These are phyloP conservation scores for Aspergillus arachidicola DNA, from an alignment of 2,329 filamentous ascomycete genomes.

Conservation along the genomic window DNA sequence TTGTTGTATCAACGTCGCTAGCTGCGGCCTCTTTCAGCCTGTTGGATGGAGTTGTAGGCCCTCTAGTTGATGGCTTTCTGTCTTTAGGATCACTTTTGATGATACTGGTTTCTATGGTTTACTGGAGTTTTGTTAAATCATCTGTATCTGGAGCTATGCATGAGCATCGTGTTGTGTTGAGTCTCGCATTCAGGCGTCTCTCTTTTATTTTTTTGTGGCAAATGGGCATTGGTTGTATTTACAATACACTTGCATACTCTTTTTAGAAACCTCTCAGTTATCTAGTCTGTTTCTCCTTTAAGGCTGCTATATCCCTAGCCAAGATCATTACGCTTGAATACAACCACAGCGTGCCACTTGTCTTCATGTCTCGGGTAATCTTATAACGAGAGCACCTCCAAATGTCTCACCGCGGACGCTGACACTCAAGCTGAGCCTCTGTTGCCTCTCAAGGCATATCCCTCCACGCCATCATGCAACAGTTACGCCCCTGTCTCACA, in stretches of 20 bases:
- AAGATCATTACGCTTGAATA: neutral
- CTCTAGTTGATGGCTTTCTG: neutral
- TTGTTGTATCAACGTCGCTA: conserved; percentile 3
- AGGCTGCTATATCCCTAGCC: neutral
- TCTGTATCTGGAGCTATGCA: neutral
- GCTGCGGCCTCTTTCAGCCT: conserved; percentile 2
- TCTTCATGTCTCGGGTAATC: neutral
- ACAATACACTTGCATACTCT: neutral
- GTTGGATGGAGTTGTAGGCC: conserved; percentile 5
- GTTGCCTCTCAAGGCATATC: neutral
- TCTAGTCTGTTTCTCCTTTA: neutral
- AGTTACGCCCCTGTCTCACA: neutral
- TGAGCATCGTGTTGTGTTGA: neutral
- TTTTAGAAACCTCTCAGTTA: neutral
- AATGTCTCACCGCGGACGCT: neutral
- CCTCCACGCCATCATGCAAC: neutral
- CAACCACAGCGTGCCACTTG: neutral
- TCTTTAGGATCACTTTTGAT: neutral
- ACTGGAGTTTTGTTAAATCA: neutral
- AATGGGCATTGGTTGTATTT: neutral
- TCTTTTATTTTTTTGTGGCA: neutral
- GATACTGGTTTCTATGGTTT: neutral
- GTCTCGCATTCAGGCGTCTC: neutral
- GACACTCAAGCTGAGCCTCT: neutral
- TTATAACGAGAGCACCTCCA: neutral